Base-by-base conservation (phyloP, 2,329 filamentous ascomycete genomes). In the Colletotrichum sidae region DNA sequence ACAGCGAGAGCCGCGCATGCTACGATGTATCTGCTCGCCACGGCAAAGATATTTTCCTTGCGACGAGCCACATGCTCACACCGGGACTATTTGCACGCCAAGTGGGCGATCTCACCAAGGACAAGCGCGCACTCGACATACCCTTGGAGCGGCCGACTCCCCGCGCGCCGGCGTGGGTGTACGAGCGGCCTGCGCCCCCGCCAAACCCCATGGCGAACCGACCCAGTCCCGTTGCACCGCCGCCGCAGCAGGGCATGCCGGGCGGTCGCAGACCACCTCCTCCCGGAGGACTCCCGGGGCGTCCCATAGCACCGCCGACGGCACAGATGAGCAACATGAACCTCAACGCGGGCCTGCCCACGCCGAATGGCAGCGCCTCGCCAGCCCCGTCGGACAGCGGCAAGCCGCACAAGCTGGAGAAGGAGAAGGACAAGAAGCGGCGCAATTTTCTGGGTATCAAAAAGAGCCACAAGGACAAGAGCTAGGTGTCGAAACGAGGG, bases 61-160 rank as follows among this genome's bases (percentile, higher is more conserved):
- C 91, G 15, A 96, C 93, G 0, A 94, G 92, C 33, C 96, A 99
- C 75, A 97, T 99, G 94, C 83, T 97, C 51, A 96, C 90, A 0
- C 95, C 96, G 0, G 83, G 88, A 46, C 83, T 96, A 17, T 99
- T 94, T 76, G 79, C 97, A 39, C 89, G 92, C 44, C 94, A 98
- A 76, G 80, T 97, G 2, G 87, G 88, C 15, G 94, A 97, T 73
- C 83, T 98, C 12, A 91, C 90, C 67, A 85, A 88, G 41, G 91
- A 94, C 72, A 90, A 90, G 72, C 86, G 92, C 56, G 86, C 88
- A 50, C 84, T 99, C 13, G 90, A 93, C 71, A 86, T 99, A 6
- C 96, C 95, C 1, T 83, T 90, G 61, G 94, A 97, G 67, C 85
- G 90, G 44, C 93, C 93, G 2, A 89, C 90, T 72, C 91, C 89